phyloP scores from a whole-genome alignment of 2,329 filamentous ascomycete species.

The Apiospora marii region DNA sequence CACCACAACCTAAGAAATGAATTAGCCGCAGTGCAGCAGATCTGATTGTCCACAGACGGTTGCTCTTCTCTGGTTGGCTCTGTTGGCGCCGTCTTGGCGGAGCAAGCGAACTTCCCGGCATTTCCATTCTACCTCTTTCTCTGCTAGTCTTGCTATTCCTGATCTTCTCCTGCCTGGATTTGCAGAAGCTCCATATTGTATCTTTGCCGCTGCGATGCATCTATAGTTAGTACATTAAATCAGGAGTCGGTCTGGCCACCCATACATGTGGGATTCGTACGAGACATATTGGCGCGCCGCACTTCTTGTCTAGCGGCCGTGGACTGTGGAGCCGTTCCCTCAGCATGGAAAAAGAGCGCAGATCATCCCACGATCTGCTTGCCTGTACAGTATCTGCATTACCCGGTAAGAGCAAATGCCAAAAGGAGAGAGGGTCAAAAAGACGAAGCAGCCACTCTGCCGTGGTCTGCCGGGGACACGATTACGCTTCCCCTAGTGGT shows the following conservation, averaged over 20 bases:
- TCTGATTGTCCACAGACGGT: conserved; percentile 1
- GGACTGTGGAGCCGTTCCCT: conserved; percentile 6
- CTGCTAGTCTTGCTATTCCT: background rate
- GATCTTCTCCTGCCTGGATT: too few species aligned
- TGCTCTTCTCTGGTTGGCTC: conserved; percentile 24
- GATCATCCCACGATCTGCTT: background rate
- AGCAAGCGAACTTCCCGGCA: background rate
- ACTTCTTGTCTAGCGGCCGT: conserved; percentile 13
- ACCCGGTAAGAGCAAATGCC: background rate
- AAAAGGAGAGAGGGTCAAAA: background rate
- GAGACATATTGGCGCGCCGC: background rate
- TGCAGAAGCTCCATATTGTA: background rate
- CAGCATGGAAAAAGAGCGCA: background rate
- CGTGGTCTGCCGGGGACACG: background rate
- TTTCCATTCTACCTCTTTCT: background rate
- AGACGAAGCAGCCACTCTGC: background rate
- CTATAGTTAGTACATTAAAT: background rate
- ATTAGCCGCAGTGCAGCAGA: conserved; percentile 26
- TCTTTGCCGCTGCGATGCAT: background rate
- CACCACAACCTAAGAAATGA: background rate
- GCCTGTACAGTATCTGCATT: background rate
- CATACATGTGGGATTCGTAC: conserved; percentile 3
- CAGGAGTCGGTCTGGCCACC: background rate
- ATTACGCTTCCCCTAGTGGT: background rate
- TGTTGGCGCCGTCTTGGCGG: conserved; percentile 26